Evolutionary conservation across 1,284 basidiomycete species (phyloP).

Genomic region (Taiwanofungus camphoratus): DNA sequence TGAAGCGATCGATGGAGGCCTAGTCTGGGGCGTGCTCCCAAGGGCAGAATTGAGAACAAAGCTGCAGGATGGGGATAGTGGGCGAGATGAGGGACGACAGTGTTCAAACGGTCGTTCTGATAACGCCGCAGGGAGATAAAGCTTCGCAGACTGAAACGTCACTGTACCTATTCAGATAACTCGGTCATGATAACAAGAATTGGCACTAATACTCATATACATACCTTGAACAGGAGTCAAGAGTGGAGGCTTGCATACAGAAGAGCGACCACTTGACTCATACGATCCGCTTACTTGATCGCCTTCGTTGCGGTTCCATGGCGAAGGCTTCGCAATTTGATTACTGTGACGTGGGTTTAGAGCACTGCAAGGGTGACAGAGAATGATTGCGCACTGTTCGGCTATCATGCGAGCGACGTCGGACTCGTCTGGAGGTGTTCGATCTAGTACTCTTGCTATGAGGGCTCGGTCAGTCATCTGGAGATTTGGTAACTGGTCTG

Average conservation of each 20-base stretch:
- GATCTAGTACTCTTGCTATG: slow-evolving; percentile 30
- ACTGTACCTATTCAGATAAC: too few relatives aligned
- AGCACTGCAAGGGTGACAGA: background rate
- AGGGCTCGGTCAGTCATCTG: slow-evolving; percentile 10
- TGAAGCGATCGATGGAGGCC: too few relatives aligned
- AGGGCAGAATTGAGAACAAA: too few relatives aligned
- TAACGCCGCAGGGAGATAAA: background rate
- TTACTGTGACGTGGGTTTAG: slow-evolving; percentile 4
- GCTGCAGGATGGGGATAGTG: background rate
- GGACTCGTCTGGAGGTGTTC: slow-evolving; percentile 34
- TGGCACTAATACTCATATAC: too few relatives aligned
- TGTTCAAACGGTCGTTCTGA: background rate
- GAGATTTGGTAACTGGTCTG: slow-evolving; percentile 9
- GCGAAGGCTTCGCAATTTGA: slow-evolving; percentile 9
- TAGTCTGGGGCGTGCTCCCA: too few relatives aligned
- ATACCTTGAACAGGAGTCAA: too few relatives aligned
- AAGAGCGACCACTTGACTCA: too few relatives aligned
- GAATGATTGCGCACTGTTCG: slow-evolving; percentile 37
- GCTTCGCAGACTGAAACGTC: background rate
- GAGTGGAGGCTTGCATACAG: too few relatives aligned
- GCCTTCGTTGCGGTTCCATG: slow-evolving; percentile 12
- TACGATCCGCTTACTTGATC: too few relatives aligned
- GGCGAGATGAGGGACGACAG: background rate
- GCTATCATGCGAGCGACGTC: slow-evolving; percentile 37
- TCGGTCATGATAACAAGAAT: too few relatives aligned